These are phyloP conservation scores for Rhodotorula sp. DNA, from an alignment of 1,284 basidiomycete genomes.

Conservation along the genomic window DNA sequence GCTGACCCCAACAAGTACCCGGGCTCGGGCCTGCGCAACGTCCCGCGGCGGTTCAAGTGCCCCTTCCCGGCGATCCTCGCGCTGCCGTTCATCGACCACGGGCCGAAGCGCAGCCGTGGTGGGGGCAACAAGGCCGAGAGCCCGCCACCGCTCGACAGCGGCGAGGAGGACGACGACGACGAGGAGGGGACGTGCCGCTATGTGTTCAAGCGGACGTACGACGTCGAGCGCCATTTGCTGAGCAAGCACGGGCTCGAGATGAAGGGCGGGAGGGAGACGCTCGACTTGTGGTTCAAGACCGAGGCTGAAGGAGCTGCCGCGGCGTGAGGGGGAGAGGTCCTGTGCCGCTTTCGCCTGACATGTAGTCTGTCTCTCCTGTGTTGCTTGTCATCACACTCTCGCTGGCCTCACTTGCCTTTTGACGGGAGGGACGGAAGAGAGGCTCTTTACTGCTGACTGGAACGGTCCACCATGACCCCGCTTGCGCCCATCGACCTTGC, in stretches of 20 bases:
- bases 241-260: slow-evolving; percentile 28
- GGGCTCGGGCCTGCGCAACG: neutral
- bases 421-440: too few relatives aligned
- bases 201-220: slow-evolving; percentile 37
- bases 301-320: neutral
- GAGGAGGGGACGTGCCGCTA: slow-evolving; percentile 25
- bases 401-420: neutral
- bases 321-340: neutral
- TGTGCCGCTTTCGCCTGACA: neutral
- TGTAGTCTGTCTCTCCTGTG: neutral
- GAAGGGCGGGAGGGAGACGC: slow-evolving; percentile 10
- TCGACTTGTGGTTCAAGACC: slow-evolving; percentile 28
- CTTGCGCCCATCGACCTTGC: neutral
- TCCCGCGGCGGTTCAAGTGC: slow-evolving; percentile 24
- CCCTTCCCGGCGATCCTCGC: slow-evolving; percentile 33
- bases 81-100: slow-evolving; percentile 17
- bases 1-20: neutral
- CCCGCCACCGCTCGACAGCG: neutral
- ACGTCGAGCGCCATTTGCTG: slow-evolving; percentile 38
- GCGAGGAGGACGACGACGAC: slow-evolving; percentile 1
- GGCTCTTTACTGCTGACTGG: too few relatives aligned
- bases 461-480: neutral
- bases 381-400: neutral
- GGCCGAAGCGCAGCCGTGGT: neutral
- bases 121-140: neutral